Base-by-base conservation (phyloP, 2,329 filamentous ascomycete genomes). In the Dothideomycetidae sp. region DNA sequence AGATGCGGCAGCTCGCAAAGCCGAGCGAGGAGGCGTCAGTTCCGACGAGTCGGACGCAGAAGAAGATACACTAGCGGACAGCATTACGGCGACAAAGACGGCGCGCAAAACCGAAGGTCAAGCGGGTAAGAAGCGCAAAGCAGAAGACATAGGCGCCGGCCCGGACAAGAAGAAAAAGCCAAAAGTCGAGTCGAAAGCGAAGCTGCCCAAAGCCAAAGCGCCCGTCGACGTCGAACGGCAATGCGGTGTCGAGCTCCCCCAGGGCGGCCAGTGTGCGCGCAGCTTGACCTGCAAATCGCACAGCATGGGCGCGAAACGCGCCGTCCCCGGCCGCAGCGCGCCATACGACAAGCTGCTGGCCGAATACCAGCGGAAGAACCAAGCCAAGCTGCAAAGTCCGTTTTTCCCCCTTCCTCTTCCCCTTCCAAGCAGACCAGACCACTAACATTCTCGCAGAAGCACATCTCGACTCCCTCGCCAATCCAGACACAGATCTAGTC, bases 361-460 rank as follows among this genome's bases (percentile, higher is more conserved):
- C 41, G 63, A 67, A 39, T 68, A 67, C 43, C 64, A 68, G 78
- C 94, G 96, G 70, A 96, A 94, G 68, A 98, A 98, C 51, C 90
- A 96, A 58, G 90, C 90, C 14, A 93, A 93, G 53, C 83, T 93
- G 63, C 90, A 96, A 59, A 93, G 83, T 86, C 68, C 62, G 78
- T 70, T 35, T 29, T 11, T n/a, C 15, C 36, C n/a, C 12, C 21
- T 32, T 15, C 16, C 32, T 21, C 29, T 26, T 10, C 12, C 10
- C 19, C 29, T 43, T 43, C 31, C 18, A 19, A n/a, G n/a, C n/a
- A n/a, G n/a, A n/a, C n/a, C n/a, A n/a, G n/a, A n/a, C n/a, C n/a
- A n/a, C n/a, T n/a, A n/a, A n/a, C n/a, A n/a, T n/a, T n/a, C n/a
- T n/a, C n/a, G 31, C 29, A 90, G 83, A 94, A 63, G 86, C 86